A percentile compares a stretch with the other conserved stretches of the same genome.
Evolutionary conservation across 441 rosid species (phyloP).

Genomic region (Erodium texanum): DNA sequence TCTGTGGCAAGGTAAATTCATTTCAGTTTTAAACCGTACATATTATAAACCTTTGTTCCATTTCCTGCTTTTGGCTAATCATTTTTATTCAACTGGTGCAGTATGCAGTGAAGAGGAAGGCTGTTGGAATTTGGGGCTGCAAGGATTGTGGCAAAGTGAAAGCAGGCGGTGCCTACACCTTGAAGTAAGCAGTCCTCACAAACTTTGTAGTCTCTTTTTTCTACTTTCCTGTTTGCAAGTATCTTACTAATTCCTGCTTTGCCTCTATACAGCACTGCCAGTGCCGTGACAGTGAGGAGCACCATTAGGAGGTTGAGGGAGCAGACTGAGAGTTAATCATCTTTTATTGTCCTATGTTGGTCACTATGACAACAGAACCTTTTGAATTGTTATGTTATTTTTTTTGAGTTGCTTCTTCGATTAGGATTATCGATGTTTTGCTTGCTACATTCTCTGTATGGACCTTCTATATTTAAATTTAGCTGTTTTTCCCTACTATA

Average conservation of each 20-base stretch:
- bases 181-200: slow-evolving; percentile 41
- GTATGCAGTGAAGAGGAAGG: slow-evolving; percentile 87
- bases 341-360: not conserved
- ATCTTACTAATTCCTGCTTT: not conserved
- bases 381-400: not conserved
- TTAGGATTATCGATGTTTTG: too few relatives aligned
- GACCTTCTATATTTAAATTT: too few relatives aligned
- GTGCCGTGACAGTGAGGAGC: slow-evolving; percentile 78
- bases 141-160: slow-evolving; percentile 88
- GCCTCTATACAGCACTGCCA: slow-evolving; percentile 53
- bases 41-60: too few relatives aligned
- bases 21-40: too few relatives aligned
- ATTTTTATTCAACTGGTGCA: slow-evolving; percentile 9
- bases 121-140: slow-evolving; percentile 91
- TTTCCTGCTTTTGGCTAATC: not conserved
- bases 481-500: too few relatives aligned
- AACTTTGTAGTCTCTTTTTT: not conserved
- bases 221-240: not conserved
- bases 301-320: slow-evolving; percentile 85
- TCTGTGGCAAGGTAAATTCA: slow-evolving; percentile 70
- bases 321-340: slow-evolving; percentile 67
- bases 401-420: too few relatives aligned
- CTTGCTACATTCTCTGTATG: too few relatives aligned
- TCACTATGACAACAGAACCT: not conserved
- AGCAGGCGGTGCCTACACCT: slow-evolving; percentile 90